These are phyloP conservation scores for Asterochloris sp. DNA, from an alignment of 139 green algal species.

Conservation along the genomic window DNA sequence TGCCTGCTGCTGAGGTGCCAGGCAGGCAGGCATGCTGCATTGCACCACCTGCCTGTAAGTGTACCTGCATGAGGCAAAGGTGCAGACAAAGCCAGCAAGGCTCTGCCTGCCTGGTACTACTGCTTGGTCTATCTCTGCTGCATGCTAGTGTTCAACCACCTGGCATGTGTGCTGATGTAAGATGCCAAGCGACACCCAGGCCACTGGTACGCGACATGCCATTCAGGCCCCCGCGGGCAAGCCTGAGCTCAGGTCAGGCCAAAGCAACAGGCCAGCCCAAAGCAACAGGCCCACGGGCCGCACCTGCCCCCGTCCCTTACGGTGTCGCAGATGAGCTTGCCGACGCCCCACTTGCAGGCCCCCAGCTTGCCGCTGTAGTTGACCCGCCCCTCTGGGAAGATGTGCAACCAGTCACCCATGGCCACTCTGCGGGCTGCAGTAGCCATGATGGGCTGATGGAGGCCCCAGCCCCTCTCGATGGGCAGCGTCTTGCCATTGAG, in stretches of 20 bases:
- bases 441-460: slow-evolving; percentile 65
- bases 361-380: slow-evolving; percentile 60
- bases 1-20: too few relatives aligned
- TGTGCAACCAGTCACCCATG: slow-evolving; percentile 77
- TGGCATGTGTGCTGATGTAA: not conserved
- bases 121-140: too few relatives aligned
- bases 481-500: slow-evolving; percentile 80
- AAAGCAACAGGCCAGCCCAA: not conserved
- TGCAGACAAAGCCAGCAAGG: too few relatives aligned
- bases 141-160: too few relatives aligned
- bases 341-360: slow-evolving; percentile 71
- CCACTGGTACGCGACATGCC: not conserved
- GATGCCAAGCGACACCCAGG: not conserved
- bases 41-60: too few relatives aligned
- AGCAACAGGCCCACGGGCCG: not conserved
- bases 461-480: slow-evolving; percentile 64
- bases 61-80: too few relatives aligned
- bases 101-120: too few relatives aligned
- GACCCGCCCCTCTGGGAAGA: slow-evolving; percentile 88
- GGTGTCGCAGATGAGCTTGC: slow-evolving; percentile 74
- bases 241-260: not conserved
- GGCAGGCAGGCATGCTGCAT: too few relatives aligned
- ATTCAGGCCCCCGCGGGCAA: not conserved
- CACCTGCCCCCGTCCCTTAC: slow-evolving; percentile 31
- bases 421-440: slow-evolving; percentile 41